phyloP scores from a whole-genome alignment of 345 rosid species.

The Eucalyptus coolabah region DNA sequence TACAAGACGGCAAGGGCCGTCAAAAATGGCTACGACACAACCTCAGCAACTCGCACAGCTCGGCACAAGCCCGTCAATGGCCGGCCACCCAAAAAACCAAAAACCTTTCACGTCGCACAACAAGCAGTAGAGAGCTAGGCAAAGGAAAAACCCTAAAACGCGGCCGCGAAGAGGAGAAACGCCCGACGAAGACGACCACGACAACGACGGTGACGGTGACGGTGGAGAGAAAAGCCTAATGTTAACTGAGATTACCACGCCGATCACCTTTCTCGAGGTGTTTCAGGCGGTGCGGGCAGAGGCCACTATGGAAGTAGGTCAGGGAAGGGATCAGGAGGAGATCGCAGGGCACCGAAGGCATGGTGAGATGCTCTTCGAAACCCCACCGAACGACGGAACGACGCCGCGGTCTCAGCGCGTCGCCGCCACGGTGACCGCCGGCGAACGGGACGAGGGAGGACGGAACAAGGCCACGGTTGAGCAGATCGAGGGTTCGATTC shows the following conservation, averaged over 20 bases:
- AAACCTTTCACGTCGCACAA: background rate
- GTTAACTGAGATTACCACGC: slow-evolving; percentile 98
- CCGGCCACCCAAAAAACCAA: background rate
- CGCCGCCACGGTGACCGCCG: background rate
- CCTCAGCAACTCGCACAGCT: background rate
- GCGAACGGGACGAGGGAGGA: background rate
- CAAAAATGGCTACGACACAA: background rate
- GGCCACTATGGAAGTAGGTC: slow-evolving; percentile 45
- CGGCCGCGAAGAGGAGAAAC: background rate
- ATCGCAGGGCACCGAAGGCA: slow-evolving; percentile 74
- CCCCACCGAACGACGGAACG: slow-evolving; percentile 16
- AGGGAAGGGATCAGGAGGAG: slow-evolving; percentile 26
- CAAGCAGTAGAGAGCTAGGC: background rate
- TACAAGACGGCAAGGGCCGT: background rate
- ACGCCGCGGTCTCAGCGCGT: background rate
- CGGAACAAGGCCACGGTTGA: background rate
- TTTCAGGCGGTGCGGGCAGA: slow-evolving; percentile 69
- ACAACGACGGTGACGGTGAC: background rate
- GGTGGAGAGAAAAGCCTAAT: background rate
- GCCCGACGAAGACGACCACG: background rate
- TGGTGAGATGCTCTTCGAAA: slow-evolving; percentile 66
- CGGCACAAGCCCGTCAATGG: background rate
- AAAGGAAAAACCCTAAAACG: background rate
- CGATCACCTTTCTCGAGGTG: slow-evolving; percentile 83
- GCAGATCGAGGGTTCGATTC: background rate